Evolutionary conservation across 805 yeast species (phyloP), one percentile per base, ranked within the genome.

Genomic region (Cyberlindnera maclurae): DNA sequence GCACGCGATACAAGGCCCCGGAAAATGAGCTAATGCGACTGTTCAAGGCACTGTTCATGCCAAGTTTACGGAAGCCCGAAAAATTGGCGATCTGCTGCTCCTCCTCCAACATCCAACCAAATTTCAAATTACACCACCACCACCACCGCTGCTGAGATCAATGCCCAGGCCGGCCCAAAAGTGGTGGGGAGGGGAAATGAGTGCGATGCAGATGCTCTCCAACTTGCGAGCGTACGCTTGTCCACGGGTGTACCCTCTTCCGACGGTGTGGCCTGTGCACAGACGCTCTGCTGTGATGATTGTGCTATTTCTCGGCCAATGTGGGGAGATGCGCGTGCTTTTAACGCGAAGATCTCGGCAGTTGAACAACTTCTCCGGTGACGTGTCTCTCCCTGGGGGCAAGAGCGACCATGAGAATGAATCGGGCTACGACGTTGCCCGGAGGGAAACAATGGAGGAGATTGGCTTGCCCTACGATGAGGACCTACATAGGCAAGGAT

Each of bases 321-420:
- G 65, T 32, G 90, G 90, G 3, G 94, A 87, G 47, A 60, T 88
- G 15, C 61, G 90, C 32, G 94, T 86, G 26, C 66, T 89, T 4
- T 60, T 89, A 36, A 89, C 97, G 1, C 79, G 82, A 49, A 62
- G 97, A 44, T 78, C 94, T 3, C 67, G 82, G 34, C 66, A 70
- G 28, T 65, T 90, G 50, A 67, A 77, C 35, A 75, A 75, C 38
- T 89, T 88, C 62, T 82, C 93, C 0, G 96, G 97, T 5, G 96
- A 89, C 57, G 83, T 84, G 5, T 86, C 96, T 2, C 66, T 89
- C 8, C 97, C 97, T 4, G 97, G 97, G 3, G 97, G 97, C 8
- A 85, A 82, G 54, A 88, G 95, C 4, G 97, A 89, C 57, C 54
- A 49, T 31, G 76, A 71, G 0, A 64, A 72, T 15, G 87, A 86